A percentile compares a stretch with the other conserved stretches of the same genome.
phyloP scores from a whole-genome alignment of 192 early-diverging fungal species.

The Borealophlyctis nickersoniae region DNA sequence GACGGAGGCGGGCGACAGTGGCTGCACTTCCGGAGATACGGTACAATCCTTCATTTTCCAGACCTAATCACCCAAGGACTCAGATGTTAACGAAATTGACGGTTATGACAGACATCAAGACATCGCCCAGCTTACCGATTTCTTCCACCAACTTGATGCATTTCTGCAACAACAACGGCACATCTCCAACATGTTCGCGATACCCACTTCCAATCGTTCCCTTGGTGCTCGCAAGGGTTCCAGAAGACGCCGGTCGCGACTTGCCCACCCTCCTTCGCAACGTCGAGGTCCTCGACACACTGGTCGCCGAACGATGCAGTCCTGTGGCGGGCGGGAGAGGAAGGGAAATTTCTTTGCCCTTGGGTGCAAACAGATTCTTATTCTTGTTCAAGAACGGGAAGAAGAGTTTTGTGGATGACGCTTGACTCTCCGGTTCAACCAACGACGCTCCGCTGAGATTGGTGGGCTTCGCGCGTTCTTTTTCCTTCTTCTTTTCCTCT shows the following conservation, averaged over 20 bases:
- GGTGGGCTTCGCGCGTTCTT: conserved; percentile 9
- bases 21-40: conserved; percentile 46
- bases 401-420: conserved; percentile 12
- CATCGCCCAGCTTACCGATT: conserved; percentile 37
- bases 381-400: conserved; percentile 33
- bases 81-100: conserved; percentile 9
- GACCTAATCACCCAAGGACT: conserved; percentile 18
- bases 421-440: background rate
- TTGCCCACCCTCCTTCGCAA: conserved; percentile 37
- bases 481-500: conserved; percentile 20
- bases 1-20: conserved; percentile 37
- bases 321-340: conserved; percentile 16
- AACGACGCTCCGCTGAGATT: background rate
- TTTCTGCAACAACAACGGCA: conserved; percentile 43
- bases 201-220: conserved; percentile 32
- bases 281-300: conserved; percentile 32
- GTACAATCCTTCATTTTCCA: conserved; percentile 51
- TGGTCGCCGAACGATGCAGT: conserved; percentile 32
- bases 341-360: conserved; percentile 15
- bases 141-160: conserved; percentile 50
- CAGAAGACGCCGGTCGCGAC: conserved; percentile 23
- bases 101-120: conserved; percentile 3
- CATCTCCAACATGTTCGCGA: conserved; percentile 26
- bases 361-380: conserved; percentile 28
- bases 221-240: conserved; percentile 24